Evolutionary conservation across 2,329 filamentous ascomycete genomes (phyloP).

Genomic region (Talaromyces sp.): DNA sequence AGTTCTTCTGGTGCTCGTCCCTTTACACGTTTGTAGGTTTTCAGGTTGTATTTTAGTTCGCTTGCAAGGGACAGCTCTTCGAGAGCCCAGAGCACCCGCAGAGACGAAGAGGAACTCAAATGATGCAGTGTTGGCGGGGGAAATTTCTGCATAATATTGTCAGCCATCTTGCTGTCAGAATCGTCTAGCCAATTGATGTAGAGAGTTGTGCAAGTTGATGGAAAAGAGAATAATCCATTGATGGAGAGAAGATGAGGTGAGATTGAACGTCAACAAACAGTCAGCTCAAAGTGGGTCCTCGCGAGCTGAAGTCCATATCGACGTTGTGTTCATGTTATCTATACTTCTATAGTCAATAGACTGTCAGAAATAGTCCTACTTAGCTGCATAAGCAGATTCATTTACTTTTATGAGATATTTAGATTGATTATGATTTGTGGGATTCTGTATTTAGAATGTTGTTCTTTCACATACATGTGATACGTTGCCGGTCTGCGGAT

Average conservation of each 20-base stretch:
- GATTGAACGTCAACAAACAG: not conserved
- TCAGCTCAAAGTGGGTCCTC: not conserved
- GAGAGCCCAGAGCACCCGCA: conserved; percentile 26
- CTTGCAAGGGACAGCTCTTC: conserved; percentile 24
- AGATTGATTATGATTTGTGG: too few species aligned
- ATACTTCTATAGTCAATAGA: too few species aligned
- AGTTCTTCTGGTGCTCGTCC: conserved; percentile 19
- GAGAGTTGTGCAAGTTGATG: not conserved
- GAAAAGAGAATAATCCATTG: too few species aligned
- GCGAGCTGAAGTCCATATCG: not conserved
- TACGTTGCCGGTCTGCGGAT: too few species aligned
- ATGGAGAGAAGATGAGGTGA: not conserved
- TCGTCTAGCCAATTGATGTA: not conserved
- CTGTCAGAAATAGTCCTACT: too few species aligned
- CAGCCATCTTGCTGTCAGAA: not conserved
- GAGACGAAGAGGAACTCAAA: conserved; percentile 24
- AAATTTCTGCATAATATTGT: not conserved
- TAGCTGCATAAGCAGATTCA: too few species aligned
- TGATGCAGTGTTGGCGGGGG: conserved; percentile 24
- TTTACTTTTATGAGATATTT: too few species aligned
- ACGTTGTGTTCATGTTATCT: too few species aligned
- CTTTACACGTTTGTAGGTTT: conserved; percentile 23
- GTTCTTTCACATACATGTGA: too few species aligned
- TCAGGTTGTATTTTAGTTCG: conserved; percentile 24
- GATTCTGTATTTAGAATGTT: too few species aligned